These are phyloP conservation scores for Globisporangium abappressorium DNA, from an alignment of 352 stramenopile genomes.

Conservation along the genomic window DNA sequence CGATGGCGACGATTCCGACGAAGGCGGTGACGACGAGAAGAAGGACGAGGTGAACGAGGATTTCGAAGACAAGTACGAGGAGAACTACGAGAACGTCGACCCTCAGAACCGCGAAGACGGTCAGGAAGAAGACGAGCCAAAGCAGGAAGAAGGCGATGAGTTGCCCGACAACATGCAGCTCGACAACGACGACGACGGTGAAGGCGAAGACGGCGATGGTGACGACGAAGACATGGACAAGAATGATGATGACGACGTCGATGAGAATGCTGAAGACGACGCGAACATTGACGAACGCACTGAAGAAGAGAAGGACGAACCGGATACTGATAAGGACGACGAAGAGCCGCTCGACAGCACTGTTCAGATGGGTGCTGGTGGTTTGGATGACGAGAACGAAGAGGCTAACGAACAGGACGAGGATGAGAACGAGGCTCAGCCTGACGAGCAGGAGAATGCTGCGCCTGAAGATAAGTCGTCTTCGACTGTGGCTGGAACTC, in stretches of 20 bases:
- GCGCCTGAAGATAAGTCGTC: slow-evolving; percentile 38
- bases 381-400: slow-evolving; percentile 74
- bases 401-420: slow-evolving; percentile 64
- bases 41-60: slow-evolving; percentile 92
- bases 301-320: slow-evolving; percentile 52
- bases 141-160: slow-evolving; percentile 72
- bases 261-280: slow-evolving; percentile 32
- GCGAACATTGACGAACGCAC: slow-evolving; percentile 34
- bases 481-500: slow-evolving; percentile 60
- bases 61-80: slow-evolving; percentile 85
- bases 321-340: slow-evolving; percentile 63
- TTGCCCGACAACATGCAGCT: slow-evolving; percentile 87
- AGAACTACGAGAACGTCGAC: slow-evolving; percentile 63
- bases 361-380: slow-evolving; percentile 66
- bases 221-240: slow-evolving; percentile 62
- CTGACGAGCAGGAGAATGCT: slow-evolving; percentile 48
- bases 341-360: slow-evolving; percentile 67
- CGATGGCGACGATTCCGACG: slow-evolving; percentile 38
- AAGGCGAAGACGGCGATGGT: slow-evolving; percentile 34
- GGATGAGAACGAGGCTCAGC: slow-evolving; percentile 48
- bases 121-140: slow-evolving; percentile 35
- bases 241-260: slow-evolving; percentile 30
- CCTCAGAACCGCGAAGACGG: slow-evolving; percentile 51
- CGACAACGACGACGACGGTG: slow-evolving; percentile 44
- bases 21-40: slow-evolving; percentile 42